Percentiles rank a stretch among this genome's conserved stretches.
Evolutionary conservation across 139 green algal genomes (phyloP).

Genomic region (Haematococcus sp.): DNA sequence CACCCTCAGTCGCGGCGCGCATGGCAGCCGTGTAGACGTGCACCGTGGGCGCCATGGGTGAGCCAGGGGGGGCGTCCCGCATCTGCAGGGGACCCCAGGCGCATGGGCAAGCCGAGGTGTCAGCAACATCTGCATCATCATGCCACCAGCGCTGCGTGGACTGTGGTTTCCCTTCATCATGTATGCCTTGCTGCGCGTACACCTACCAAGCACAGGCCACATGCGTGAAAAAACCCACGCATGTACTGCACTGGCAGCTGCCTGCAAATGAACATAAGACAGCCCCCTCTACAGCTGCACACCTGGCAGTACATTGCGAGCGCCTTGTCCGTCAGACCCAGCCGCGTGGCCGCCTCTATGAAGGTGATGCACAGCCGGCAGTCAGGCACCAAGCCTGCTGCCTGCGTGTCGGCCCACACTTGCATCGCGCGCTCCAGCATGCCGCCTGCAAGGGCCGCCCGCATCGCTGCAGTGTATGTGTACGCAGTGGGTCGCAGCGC

Average conservation of each 20-base stretch:
- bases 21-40: conserved; percentile 87
- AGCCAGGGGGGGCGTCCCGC: conserved; percentile 28
- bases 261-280: too few species aligned
- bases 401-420: conserved; percentile 60
- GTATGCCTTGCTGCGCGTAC: too few species aligned
- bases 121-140: too few species aligned
- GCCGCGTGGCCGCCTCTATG: conserved; percentile 73
- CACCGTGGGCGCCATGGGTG: conserved; percentile 65
- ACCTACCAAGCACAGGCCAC: too few species aligned
- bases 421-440: conserved; percentile 62
- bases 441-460: conserved; percentile 66
- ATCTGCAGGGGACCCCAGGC: conserved; percentile 38
- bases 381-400: conserved; percentile 59
- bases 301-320: conserved; percentile 62
- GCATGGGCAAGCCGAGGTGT: too few species aligned
- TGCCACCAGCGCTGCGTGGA: too few species aligned
- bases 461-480: conserved; percentile 89
- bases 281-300: too few species aligned
- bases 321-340: conserved; percentile 65
- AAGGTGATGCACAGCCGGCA: conserved; percentile 78
- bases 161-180: too few species aligned
- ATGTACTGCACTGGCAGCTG: too few species aligned
- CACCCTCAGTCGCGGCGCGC: conserved; percentile 76
- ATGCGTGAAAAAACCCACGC: too few species aligned
- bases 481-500: conserved; percentile 68